Conservation (phyloP, 768 basidiomycete species). For the Gloeostereum incarnatum region DNA sequence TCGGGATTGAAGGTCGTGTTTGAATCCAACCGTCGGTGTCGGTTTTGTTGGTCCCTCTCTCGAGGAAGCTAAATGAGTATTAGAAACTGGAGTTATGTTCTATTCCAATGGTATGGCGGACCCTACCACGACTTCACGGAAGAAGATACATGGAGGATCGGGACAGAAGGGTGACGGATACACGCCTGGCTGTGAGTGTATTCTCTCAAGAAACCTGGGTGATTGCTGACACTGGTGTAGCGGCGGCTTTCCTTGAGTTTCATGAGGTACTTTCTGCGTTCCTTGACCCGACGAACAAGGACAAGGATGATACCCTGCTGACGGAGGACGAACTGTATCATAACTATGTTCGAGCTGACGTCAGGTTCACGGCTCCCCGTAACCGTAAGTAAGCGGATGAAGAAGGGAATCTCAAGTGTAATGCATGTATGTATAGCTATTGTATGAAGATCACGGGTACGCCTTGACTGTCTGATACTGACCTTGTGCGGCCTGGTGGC, state of each 20-base stretch:
- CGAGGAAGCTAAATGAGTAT: neutral
- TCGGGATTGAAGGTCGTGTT: constrained; percentile 55
- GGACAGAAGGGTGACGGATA: constrained; percentile 54
- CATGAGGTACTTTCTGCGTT: constrained; percentile 64
- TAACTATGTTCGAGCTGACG: constrained; percentile 56
- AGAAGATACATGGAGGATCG: constrained; percentile 72
- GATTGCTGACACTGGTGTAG: constrained; percentile 12
- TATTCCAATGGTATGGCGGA: constrained; percentile 54
- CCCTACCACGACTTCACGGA: constrained; percentile 41
- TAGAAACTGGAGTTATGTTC: constrained; percentile 71
- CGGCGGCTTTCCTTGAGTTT: constrained; percentile 61
- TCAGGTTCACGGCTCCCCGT: constrained; percentile 22
- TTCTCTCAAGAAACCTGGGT: too few species aligned
- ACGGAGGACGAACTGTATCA: constrained; percentile 68
- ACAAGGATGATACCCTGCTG: constrained; percentile 55
- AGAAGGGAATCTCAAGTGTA: neutral
- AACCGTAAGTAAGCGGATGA: too few species aligned
- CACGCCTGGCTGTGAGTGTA: constrained; percentile 40
- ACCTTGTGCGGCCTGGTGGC: too few species aligned
- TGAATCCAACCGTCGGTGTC: constrained; percentile 57
- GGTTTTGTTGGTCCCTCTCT: neutral
- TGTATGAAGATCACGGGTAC: too few species aligned
- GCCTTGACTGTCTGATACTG: too few species aligned
- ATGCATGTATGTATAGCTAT: neutral
- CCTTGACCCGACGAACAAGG: constrained; percentile 45